Percentiles rank a stretch among this genome's conserved stretches.
Evolutionary conservation across 2,329 filamentous ascomycete species (phyloP).

Genomic region (Aspergillus piperis): DNA sequence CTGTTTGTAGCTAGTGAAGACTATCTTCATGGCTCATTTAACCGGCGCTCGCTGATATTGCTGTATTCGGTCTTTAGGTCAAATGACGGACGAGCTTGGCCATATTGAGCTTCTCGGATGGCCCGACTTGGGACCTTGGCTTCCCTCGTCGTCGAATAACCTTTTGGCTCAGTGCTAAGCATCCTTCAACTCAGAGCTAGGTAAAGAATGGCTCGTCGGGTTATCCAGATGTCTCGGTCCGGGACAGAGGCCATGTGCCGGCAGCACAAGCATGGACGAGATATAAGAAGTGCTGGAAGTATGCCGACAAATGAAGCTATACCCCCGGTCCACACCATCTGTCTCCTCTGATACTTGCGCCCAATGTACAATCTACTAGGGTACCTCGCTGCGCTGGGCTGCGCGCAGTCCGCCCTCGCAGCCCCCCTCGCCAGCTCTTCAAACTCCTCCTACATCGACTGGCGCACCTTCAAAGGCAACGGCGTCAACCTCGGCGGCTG

Average conservation of each 20-base stretch:
- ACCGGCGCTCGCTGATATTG: not conserved
- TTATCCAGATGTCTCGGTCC: not conserved
- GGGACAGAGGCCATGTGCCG: not conserved
- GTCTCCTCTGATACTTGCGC: not conserved
- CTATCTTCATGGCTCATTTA: not conserved
- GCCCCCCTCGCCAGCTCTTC: not conserved
- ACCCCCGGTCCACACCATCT: not conserved
- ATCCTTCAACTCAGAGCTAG: not conserved
- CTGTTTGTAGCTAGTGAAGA: not conserved
- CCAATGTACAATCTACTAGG: constrained; percentile 1
- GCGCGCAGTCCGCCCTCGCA: not conserved
- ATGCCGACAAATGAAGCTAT: not conserved
- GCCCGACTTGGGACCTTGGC: not conserved
- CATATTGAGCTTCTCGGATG: not conserved
- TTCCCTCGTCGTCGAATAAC: not conserved
- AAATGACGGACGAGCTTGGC: not conserved
- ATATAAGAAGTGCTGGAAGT: not conserved
- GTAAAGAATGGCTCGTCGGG: not conserved
- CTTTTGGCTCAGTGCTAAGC: not conserved
- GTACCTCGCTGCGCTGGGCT: constrained; percentile 4
- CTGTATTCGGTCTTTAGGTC: not conserved
- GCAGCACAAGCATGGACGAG: not conserved
- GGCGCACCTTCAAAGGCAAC: constrained; percentile 21
- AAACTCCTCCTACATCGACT: constrained; percentile 20
- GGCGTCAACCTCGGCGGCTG: constrained; percentile 29